Percentiles rank a stretch among this genome's conserved stretches.
Conservation (phyloP, 345 rosid genomes). For the Turritis glabra region DNA sequence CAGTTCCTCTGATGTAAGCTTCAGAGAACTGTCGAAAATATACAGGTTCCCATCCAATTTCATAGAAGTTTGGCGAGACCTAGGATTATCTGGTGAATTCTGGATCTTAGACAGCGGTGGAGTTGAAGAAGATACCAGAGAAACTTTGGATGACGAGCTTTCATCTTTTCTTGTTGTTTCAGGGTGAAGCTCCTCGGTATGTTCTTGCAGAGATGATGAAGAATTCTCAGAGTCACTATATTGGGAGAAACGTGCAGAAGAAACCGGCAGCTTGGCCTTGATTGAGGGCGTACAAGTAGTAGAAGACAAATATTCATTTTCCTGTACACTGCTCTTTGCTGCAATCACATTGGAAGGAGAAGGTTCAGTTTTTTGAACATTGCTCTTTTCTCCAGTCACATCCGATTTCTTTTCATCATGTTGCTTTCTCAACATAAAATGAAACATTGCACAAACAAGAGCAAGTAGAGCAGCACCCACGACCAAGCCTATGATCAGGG, state of each 20-base stretch:
- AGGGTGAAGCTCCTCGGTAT: neutral
- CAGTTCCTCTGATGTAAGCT: constrained; percentile 75
- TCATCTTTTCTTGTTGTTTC: constrained; percentile 40
- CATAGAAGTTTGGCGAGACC: constrained; percentile 55
- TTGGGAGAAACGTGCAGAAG: constrained; percentile 48
- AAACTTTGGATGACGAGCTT: constrained; percentile 52
- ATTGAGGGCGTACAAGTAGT: constrained; percentile 44
- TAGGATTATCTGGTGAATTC: constrained; percentile 43
- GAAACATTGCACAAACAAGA: constrained; percentile 47
- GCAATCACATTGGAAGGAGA: constrained; percentile 36
- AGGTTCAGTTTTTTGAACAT: constrained; percentile 38
- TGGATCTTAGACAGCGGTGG: constrained; percentile 54
- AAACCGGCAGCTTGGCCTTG: constrained; percentile 44
- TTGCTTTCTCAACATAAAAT: constrained; percentile 39
- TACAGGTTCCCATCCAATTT: constrained; percentile 75
- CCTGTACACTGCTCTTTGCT: constrained; percentile 35
- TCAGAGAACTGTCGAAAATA: constrained; percentile 62
- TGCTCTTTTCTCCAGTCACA: constrained; percentile 42
- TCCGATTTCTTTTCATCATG: constrained; percentile 19
- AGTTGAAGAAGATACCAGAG: constrained; percentile 56
- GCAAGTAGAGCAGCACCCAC: constrained; percentile 48
- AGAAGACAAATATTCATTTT: constrained; percentile 46
- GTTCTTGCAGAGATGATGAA: constrained; percentile 40
- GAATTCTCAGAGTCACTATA: constrained; percentile 45
- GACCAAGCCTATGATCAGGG: constrained; percentile 62